Base-by-base conservation (phyloP, 2,329 filamentous ascomycete species). In the Xylariomycetidae sp. region DNA sequence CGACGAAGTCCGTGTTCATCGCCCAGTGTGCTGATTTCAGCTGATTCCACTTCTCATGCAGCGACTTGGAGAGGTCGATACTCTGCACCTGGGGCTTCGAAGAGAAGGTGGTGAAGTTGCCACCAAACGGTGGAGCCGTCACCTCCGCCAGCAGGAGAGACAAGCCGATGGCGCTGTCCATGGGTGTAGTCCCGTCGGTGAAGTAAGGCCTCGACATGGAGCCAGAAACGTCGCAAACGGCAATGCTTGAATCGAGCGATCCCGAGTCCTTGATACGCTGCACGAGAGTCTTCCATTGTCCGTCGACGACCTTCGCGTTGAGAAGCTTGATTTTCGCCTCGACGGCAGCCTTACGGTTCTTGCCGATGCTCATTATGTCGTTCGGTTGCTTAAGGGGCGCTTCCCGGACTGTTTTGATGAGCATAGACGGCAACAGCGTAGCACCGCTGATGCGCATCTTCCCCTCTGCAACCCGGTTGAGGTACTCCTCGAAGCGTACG, bases 281-380 rank as follows among this genome's bases (percentile, higher is more conserved):
- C n/a, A 80, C 72, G 0, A 80, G 58, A 0, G 68, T 58, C 7
- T 70, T 70, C 76, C 75, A 80, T 46, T 80, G 74, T 0, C 60
- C 64, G 34, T 74, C 60, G 3, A 64, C 22, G 3, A 69, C 59
- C 33, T 66, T 63, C 17, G 31, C 17, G 16, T 59, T 40, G 2
- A 70, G 50, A 5, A 51, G 38, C 0, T 29, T 27, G 2, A 58
- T 43, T 43, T 61, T 63, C 4, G 40, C 36, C 7, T 53, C 37
- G 5, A 64, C 27, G 8, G 57, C 28, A 4, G 42, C 20, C 5
- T 49, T 45, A 6, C 41, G 20, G 8, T 35, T 31, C 20, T 37
- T 45, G n/a, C 7, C 3, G 27, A 25, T 17, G 29, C 12, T 37
- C n/a, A n/a, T n/a, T n/a, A n/a, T n/a, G n/a, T n/a, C n/a, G n/a